A percentile compares a stretch with the other conserved stretches of the same genome.
Conservation (phyloP, 371 early-diverging fungal genomes). For the Haplosporangium sp. region DNA sequence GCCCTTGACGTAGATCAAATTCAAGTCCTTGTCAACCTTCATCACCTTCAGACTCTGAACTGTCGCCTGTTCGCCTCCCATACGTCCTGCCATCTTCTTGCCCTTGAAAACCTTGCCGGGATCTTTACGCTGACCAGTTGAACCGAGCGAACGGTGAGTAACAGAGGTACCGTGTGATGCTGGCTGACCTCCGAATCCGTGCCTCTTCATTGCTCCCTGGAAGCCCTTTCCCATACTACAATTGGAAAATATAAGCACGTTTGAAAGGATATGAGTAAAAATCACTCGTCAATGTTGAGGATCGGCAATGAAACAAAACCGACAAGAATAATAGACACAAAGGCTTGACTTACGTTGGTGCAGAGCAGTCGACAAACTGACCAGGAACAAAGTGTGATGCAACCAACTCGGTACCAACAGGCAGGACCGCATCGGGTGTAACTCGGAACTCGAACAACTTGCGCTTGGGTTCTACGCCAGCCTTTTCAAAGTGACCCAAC, state of each 20-base stretch:
- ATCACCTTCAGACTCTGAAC: conserved; percentile 85
- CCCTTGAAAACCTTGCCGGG: conserved; percentile 96
- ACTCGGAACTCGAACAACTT: conserved; percentile 87
- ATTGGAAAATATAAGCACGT: background rate
- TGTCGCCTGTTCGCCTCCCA: conserved; percentile 90
- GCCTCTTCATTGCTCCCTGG: conserved; percentile 97
- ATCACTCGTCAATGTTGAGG: background rate
- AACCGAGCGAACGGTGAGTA: conserved; percentile 91
- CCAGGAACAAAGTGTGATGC: conserved; percentile 95
- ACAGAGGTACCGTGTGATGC: conserved; percentile 96
- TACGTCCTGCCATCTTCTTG: conserved; percentile 97
- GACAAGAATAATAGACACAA: background rate
- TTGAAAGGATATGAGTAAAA: background rate
- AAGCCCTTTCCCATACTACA: conserved; percentile 93
- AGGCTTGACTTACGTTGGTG: conserved; percentile 72
- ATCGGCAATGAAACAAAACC: background rate
- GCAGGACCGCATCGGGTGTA: conserved; percentile 86
- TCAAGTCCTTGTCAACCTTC: conserved; percentile 88
- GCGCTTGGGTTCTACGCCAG: conserved; percentile 80
- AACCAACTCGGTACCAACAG: conserved; percentile 80
- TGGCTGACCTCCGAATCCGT: conserved; percentile 91
- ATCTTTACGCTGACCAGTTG: conserved; percentile 91
- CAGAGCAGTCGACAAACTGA: conserved; percentile 93
- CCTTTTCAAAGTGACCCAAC: conserved; percentile 79
- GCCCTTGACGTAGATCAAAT: conserved; percentile 91